phyloP scores from a whole-genome alignment of 495 filamentous ascomycete genomes.

The Hypoxylon trugodes region DNA sequence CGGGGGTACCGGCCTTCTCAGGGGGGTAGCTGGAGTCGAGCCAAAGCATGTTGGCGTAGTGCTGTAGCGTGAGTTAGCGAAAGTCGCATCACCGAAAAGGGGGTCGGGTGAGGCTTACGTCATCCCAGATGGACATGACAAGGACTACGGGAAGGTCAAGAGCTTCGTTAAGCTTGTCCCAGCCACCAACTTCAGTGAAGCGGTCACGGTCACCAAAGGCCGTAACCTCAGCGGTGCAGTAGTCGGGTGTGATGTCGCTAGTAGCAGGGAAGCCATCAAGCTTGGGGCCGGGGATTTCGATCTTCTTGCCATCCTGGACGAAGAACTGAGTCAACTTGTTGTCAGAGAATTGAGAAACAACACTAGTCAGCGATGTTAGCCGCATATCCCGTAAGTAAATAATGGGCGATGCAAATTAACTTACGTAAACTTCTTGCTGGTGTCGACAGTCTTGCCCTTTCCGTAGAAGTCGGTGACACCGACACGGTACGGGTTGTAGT shows the following conservation, averaged over 20 bases:
- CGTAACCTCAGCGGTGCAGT: conserved; percentile 67
- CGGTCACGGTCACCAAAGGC: conserved; percentile 68
- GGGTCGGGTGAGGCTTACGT: conserved; percentile 48
- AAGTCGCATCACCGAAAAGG: not conserved
- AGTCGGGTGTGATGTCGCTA: conserved; percentile 65
- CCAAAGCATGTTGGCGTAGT: conserved; percentile 83
- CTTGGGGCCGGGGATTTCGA: conserved; percentile 64
- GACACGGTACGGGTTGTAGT: conserved; percentile 79
- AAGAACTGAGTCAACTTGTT: conserved; percentile 75
- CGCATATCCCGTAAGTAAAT: not conserved
- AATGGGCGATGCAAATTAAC: not conserved
- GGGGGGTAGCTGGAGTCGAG: conserved; percentile 79
- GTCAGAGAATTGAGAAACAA: conserved; percentile 75
- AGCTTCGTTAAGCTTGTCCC: conserved; percentile 64
- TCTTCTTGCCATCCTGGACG: conserved; percentile 71
- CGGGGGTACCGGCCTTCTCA: conserved; percentile 61
- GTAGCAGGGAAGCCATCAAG: conserved; percentile 61
- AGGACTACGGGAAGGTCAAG: conserved; percentile 71
- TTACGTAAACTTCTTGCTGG: conserved; percentile 68
- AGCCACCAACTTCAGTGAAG: conserved; percentile 69
- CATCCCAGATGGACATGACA: conserved; percentile 83
- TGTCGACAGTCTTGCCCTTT: conserved; percentile 67
- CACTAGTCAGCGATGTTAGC: conserved; percentile 53
- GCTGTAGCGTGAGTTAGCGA: conserved; percentile 38
- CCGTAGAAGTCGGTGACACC: conserved; percentile 72